Evolutionary conservation across 768 basidiomycete species (phyloP), one percentile per base, ranked within the genome.

Genomic region (Punctularia strigosozonata): DNA sequence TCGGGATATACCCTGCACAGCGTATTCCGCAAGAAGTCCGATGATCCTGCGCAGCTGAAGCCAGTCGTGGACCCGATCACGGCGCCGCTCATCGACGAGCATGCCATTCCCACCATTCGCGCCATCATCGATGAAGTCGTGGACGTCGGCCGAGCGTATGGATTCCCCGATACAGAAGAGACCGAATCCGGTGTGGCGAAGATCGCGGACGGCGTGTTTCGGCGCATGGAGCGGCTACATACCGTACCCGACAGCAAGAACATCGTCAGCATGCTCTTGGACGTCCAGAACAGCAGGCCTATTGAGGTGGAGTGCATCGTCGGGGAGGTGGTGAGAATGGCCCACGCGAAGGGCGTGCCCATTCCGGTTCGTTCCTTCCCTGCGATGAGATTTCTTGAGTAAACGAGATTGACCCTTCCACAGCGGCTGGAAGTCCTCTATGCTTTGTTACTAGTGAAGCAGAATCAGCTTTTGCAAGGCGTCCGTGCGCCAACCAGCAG

Each of bases 231-330:
- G 33, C 43, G 46, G 10, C 21, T 67, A 23, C 65, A 78, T 43
- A 49, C 46, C 23, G 46, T 44, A 19, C 62, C 76, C 2, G 61
- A 68, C 3, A 68, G 61, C 45, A 60, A 39, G 6, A 68, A 76
- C 36, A 60, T 64, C 36, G 66, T 75, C 4, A 80, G 78, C 48
- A 80, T 80, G 76, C 58, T 78, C 25, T 59, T 79, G 4, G 78
- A 80, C 50, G 60, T 61, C 17, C 60, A 70, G 48, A 65, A 59
- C 35, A 69, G 66, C 3, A 61, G 61, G 38, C 76, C 80, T 25
- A 69, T 80, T 42, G 80, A 82, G 56, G 69, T 81, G 1, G 79
- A 81, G 50, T 74, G 68, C 12, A 75, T 81, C 31, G 42, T 80
- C 4, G 79, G 80, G 0, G 69, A 77, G 43, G 68, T 78, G 2